These are phyloP conservation scores for Suillus subalutaceus DNA, from an alignment of 768 basidiomycete species.

Conservation along the genomic window DNA sequence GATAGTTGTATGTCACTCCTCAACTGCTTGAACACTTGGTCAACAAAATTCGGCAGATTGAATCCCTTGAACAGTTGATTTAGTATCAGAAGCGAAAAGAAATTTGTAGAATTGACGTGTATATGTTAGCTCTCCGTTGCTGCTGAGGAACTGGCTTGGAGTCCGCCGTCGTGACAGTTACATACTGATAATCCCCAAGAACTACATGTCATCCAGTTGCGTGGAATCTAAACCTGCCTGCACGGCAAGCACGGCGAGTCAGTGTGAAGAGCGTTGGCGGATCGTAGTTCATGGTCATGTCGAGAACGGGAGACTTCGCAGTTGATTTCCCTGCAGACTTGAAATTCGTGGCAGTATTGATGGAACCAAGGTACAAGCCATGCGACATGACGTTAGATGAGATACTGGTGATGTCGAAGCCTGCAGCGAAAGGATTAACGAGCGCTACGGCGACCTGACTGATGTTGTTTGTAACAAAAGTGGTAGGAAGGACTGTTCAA, in stretches of 20 bases:
- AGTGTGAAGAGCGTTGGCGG: constrained; percentile 71
- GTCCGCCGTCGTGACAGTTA: constrained; percentile 37
- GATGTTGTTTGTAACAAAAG: constrained; percentile 63
- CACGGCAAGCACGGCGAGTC: constrained; percentile 64
- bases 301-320: constrained; percentile 58
- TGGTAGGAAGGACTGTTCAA: constrained; percentile 59
- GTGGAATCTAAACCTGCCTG: constrained; percentile 61
- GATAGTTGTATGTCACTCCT: constrained; percentile 61
- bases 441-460: constrained; percentile 65
- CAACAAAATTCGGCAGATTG: constrained; percentile 61
- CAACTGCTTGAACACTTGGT: constrained; percentile 67
- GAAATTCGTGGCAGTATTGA: constrained; percentile 56
- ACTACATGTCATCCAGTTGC: constrained; percentile 69
- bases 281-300: constrained; percentile 69
- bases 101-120: constrained; percentile 45
- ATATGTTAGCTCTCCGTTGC: constrained; percentile 48
- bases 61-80: constrained; percentile 50
- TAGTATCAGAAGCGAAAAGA: not conserved
- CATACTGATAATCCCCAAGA: constrained; percentile 68
- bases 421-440: constrained; percentile 67
- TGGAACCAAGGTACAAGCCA: constrained; percentile 64
- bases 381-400: constrained; percentile 62
- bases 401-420: constrained; percentile 59
- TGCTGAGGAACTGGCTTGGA: constrained; percentile 29
- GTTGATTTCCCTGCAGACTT: constrained; percentile 52